Base-by-base conservation (phyloP, 2,329 filamentous ascomycete species). In the Aphanocladium album region DNA sequence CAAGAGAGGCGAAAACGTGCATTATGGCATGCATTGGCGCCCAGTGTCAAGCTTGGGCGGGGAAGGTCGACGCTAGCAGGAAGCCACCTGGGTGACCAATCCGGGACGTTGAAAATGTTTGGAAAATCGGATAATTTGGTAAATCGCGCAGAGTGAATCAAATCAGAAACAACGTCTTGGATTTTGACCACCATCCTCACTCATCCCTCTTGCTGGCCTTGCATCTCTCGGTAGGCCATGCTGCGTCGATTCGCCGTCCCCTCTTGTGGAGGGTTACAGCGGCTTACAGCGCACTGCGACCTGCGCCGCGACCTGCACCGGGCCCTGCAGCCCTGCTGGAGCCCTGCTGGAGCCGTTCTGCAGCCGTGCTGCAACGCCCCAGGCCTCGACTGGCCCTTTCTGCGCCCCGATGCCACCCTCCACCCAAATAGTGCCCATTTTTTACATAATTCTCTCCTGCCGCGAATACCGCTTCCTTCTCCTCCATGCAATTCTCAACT, bases 11-110 rank as follows among this genome's bases (percentile, higher is more conserved):
- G 54, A 46, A 47, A 47, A 47, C 54, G 53, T 25, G 43, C 50
- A 37, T 17, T n/a, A 23, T 14, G 41, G 12, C 54, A 54, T 57
- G 55, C 55, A 57, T 57, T 57, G 55, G 55, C 45, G 55, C 46
- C 55, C 55, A 57, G 55, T 21, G 33, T 23, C 35, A 37, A 41
- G 41, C 35, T 54, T 25, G 27, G 43, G 27, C 21, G 35, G 51
- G 50, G 39, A 23, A 21, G 19, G 39, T 25, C 16, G 27, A 23
- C 45, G 46, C 55, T 50, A 50, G 27, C 16, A 5, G 30, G 30
- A 9, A n/a, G n/a, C n/a, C n/a, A n/a, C n/a, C n/a, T n/a, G n/a
- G n/a, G n/a, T n/a, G n/a, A n/a, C n/a, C n/a, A n/a, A n/a, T n/a
- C n/a, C n/a, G n/a, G n/a, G n/a, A 9, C 30, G 9, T 30, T 30